Percentiles rank a stretch among this genome's conserved stretches.
Conservation (phyloP, 495 filamentous ascomycete genomes). For the Pyrenula massariospora region DNA sequence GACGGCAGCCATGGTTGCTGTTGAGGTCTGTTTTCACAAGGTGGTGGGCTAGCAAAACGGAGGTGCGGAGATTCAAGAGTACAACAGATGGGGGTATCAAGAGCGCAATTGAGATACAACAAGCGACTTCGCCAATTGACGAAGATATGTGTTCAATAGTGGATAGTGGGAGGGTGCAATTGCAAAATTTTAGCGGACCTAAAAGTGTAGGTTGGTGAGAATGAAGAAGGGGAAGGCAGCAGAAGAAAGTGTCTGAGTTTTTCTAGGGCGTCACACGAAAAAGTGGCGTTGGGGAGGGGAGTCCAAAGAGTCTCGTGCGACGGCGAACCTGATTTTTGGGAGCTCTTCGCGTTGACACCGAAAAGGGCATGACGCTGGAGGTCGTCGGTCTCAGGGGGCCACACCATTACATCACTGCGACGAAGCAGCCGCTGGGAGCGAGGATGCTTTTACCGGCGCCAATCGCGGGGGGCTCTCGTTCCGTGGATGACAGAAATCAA, state of each 20-base stretch:
- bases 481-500: background rate
- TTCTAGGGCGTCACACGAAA: background rate
- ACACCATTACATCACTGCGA: background rate
- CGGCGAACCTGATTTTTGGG: background rate
- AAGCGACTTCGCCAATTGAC: background rate
- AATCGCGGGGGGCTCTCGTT: background rate
- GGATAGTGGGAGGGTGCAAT: background rate
- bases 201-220: background rate
- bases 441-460: background rate
- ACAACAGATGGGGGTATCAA: background rate
- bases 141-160: background rate
- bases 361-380: background rate
- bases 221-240: background rate
- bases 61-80: background rate
- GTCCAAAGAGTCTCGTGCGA: background rate
- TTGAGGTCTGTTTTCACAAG: background rate
- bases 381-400: background rate
- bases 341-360: background rate
- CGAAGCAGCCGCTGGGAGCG: background rate
- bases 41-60: background rate
- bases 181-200: background rate
- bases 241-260: background rate
- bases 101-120: background rate
- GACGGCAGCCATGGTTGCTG: background rate
- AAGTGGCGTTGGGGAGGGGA: background rate